Conservation (phyloP, 352 stramenopile species). For the Phytophthora crassamura region DNA sequence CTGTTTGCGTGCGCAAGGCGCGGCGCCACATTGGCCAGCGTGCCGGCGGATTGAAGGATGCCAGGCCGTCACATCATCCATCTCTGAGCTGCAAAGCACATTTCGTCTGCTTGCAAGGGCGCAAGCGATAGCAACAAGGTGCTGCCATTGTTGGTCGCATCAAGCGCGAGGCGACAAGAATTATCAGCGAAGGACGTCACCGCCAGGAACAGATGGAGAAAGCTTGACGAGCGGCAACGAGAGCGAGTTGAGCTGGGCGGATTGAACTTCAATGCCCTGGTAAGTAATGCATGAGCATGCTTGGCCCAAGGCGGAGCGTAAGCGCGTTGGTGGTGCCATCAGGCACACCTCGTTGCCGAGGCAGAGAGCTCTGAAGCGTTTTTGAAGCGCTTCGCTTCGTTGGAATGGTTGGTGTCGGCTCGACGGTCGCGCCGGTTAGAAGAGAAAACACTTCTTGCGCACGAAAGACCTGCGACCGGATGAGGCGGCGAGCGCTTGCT, state of each 20-base stretch:
- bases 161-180: too few species aligned
- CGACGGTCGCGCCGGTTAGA: conserved; percentile 12
- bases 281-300: not conserved
- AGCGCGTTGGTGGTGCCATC: too few species aligned
- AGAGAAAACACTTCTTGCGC: conserved; percentile 10
- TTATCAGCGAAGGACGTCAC: too few species aligned
- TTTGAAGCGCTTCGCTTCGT: not conserved
- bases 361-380: conserved; percentile 2
- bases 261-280: conserved; percentile 1
- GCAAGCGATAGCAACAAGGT: not conserved
- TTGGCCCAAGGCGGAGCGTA: too few species aligned
- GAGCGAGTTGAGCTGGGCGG: not conserved
- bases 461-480: too few species aligned
- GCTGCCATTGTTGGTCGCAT: too few species aligned
- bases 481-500: too few species aligned
- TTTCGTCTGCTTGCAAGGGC: conserved; percentile 18
- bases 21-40: conserved; percentile 17
- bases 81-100: not conserved
- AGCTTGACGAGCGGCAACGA: not conserved
- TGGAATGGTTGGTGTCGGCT: conserved; percentile 10
- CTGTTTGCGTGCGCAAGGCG: conserved; percentile 4
- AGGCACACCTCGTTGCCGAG: too few species aligned
- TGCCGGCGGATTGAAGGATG: conserved; percentile 1
- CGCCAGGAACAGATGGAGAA: too few species aligned
- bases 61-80: not conserved